A percentile compares a stretch with the other conserved stretches of the same genome.
phyloP scores from a whole-genome alignment of 1,284 basidiomycete genomes.

The Boletus sp. region DNA sequence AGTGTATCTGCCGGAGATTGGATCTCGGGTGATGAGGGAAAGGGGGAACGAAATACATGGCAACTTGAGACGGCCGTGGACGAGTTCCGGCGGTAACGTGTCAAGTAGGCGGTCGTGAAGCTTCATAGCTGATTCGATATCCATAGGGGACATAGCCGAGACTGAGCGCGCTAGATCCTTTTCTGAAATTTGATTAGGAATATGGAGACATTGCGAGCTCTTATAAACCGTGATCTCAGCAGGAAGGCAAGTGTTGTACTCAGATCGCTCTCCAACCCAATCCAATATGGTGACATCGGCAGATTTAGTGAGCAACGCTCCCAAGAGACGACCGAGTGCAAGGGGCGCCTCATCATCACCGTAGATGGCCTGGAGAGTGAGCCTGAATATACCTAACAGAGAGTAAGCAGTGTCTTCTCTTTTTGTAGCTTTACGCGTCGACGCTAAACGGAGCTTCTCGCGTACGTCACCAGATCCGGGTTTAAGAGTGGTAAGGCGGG shows the following conservation, averaged over 20 bases:
- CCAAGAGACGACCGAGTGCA: conserved; percentile 12
- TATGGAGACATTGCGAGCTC: background rate
- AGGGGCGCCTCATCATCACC: conserved; percentile 10
- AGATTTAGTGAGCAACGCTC: conserved; percentile 7
- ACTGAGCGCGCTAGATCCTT: background rate
- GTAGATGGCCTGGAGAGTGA: conserved; percentile 12
- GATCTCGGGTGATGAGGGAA: background rate
- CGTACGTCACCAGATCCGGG: conserved; percentile 3
- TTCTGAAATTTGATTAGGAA: background rate
- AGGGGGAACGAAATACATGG: conserved; percentile 4
- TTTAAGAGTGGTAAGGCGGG: conserved; percentile 2
- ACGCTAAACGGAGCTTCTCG: conserved; percentile 12
- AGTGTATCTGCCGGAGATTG: background rate
- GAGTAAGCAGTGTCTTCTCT: conserved; percentile 14
- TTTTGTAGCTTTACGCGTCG: background rate
- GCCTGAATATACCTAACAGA: conserved; percentile 12
- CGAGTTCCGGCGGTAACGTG: conserved; percentile 4
- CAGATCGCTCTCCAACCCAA: conserved; percentile 10
- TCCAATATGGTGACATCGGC: conserved; percentile 9
- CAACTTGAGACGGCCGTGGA: conserved; percentile 10
- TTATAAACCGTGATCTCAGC: conserved; percentile 9
- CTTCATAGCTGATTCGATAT: background rate
- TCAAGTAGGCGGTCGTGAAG: conserved; percentile 10
- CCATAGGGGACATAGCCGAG: background rate
- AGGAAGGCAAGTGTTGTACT: conserved; percentile 14